phyloP scores from a whole-genome alignment of 192 early-diverging fungal species.

The Geranomyces michiganensis region DNA sequence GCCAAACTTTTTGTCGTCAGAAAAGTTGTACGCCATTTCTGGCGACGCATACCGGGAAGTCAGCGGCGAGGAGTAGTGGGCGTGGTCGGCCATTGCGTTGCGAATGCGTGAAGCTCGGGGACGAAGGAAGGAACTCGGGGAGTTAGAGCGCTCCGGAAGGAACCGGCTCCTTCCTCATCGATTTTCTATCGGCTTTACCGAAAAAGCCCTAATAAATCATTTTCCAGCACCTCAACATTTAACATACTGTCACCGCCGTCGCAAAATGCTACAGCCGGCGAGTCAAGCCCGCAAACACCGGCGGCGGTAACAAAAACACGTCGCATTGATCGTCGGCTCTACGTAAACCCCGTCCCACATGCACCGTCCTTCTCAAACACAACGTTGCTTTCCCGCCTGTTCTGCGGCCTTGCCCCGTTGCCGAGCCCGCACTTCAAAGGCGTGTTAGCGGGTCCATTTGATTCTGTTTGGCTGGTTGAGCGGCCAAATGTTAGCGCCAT shows the following conservation, averaged over 20 bases:
- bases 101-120: too few relatives aligned
- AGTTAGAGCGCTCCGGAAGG: too few relatives aligned
- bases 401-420: not conserved
- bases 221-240: too few relatives aligned
- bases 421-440: constrained; percentile 24
- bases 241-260: too few relatives aligned
- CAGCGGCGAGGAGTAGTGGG: constrained; percentile 92
- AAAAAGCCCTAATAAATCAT: too few relatives aligned
- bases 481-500: not conserved
- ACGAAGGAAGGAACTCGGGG: too few relatives aligned
- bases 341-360: constrained; percentile 3
- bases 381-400: not conserved
- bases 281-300: too few relatives aligned
- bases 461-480: constrained; percentile 23
- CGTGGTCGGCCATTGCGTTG: constrained; percentile 52
- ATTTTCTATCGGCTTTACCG: too few relatives aligned
- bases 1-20: constrained; percentile 90
- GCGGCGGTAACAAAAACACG: too few relatives aligned
- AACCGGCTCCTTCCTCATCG: too few relatives aligned
- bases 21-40: constrained; percentile 96
- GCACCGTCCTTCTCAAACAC: not conserved
- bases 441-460: constrained; percentile 7
- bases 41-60: constrained; percentile 95
- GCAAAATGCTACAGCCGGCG: too few relatives aligned
- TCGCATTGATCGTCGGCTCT: constrained; percentile 10